Evolutionary conservation across 352 stramenopile species (phyloP).

Genomic region (Pythium dissotocum): DNA sequence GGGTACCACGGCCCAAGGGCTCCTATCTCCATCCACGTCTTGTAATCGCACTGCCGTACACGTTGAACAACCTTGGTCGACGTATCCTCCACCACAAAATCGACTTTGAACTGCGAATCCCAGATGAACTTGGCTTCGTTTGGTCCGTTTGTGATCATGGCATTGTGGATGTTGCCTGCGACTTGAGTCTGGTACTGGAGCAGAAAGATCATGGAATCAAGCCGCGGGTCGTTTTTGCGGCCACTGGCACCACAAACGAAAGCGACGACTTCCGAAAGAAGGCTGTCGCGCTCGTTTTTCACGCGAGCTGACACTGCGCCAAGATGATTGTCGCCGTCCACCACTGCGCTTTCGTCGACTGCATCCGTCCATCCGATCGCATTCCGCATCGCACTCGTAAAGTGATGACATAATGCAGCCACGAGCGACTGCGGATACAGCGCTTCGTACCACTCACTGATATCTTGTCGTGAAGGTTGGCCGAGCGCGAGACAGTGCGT

Average conservation of each 20-base stretch:
- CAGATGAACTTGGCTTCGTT: slow-evolving; percentile 11
- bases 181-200: slow-evolving; percentile 21
- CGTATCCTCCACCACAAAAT: slow-evolving; percentile 25
- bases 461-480: background rate
- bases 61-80: slow-evolving; percentile 5
- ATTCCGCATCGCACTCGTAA: slow-evolving; percentile 36
- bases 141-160: background rate
- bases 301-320: background rate
- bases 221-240: slow-evolving; percentile 5
- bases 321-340: background rate
- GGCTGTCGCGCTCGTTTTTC: background rate
- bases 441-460: background rate
- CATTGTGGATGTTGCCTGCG: background rate
- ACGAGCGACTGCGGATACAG: slow-evolving; percentile 40
- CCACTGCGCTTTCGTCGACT: background rate
- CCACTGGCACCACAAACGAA: background rate
- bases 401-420: slow-evolving; percentile 24
- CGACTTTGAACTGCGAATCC: slow-evolving; percentile 21
- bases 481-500: background rate
- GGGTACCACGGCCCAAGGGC: slow-evolving; percentile 19
- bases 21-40: slow-evolving; percentile 5
- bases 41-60: slow-evolving; percentile 7
- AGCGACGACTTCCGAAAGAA: background rate
- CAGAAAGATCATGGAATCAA: slow-evolving; percentile 16
- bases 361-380: slow-evolving; percentile 1